Conservation (phyloP, 495 filamentous ascomycete species). For the Penicillium tannophilum region DNA sequence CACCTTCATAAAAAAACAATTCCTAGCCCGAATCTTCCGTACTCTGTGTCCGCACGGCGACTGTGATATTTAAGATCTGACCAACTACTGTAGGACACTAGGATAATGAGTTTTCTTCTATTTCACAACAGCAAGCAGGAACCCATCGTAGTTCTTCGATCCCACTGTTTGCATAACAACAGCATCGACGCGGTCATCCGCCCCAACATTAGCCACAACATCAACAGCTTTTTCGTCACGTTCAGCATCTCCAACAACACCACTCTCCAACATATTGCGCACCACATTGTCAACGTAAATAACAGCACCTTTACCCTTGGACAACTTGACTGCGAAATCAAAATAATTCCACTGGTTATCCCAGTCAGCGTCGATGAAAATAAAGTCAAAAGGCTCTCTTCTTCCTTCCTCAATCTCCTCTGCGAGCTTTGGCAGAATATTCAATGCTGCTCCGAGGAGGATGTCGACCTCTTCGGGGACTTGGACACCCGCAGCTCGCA, state of each 20-base stretch:
- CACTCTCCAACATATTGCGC: constrained; percentile 24
- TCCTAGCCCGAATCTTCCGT: too few species aligned
- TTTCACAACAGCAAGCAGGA: constrained; percentile 36
- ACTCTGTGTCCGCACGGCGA: too few species aligned
- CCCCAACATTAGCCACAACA: constrained; percentile 40
- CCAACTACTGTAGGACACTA: too few species aligned
- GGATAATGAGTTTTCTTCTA: too few species aligned
- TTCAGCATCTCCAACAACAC: background rate
- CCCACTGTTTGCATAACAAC: constrained; percentile 53
- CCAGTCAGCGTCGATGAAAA: constrained; percentile 56
- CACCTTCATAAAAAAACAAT: too few species aligned
- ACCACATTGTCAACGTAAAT: constrained; percentile 56
- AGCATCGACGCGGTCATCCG: constrained; percentile 46
- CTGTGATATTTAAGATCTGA: too few species aligned
- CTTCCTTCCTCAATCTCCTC: constrained; percentile 28
- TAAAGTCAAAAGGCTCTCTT: constrained; percentile 47
- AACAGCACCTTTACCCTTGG: constrained; percentile 35
- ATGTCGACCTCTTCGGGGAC: constrained; percentile 42
- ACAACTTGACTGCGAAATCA: constrained; percentile 28
- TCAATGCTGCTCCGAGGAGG: constrained; percentile 45
- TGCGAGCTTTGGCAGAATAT: constrained; percentile 43
- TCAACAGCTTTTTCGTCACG: background rate
- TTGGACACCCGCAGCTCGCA: constrained; percentile 5
- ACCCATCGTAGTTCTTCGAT: constrained; percentile 57
- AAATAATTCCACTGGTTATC: constrained; percentile 53